Evolutionary conservation across 257 asterid species (phyloP).

Genomic region (Nicotiana benthamiana): DNA sequence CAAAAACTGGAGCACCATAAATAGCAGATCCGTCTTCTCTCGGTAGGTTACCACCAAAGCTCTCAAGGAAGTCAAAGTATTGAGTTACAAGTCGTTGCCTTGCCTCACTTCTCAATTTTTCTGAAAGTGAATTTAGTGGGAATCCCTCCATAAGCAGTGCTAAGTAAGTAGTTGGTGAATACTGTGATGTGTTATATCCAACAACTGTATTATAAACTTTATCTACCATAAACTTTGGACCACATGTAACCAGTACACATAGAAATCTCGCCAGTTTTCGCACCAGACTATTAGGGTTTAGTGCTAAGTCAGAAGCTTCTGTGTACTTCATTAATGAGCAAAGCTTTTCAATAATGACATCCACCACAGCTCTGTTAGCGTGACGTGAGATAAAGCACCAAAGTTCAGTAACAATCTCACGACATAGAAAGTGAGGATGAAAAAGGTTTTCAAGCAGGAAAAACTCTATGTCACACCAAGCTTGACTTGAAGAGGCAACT

Average conservation of each 20-base stretch:
- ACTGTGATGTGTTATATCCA: slow-evolving; percentile 34
- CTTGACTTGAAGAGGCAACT: slow-evolving; percentile 51
- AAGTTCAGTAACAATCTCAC: slow-evolving; percentile 73
- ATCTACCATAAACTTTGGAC: slow-evolving; percentile 59
- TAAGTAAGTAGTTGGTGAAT: slow-evolving; percentile 30
- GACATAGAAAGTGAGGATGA: slow-evolving; percentile 85
- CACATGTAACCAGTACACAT: slow-evolving; percentile 43
- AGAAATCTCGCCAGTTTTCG: slow-evolving; percentile 66
- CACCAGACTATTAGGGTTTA: slow-evolving; percentile 45
- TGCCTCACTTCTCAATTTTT: slow-evolving; percentile 51
- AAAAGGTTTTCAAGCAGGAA: slow-evolving; percentile 69
- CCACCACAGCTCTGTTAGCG: slow-evolving; percentile 46
- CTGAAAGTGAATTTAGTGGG: slow-evolving; percentile 65
- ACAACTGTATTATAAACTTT: slow-evolving; percentile 46
- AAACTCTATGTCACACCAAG: slow-evolving; percentile 62
- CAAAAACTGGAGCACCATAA: slow-evolving; percentile 75
- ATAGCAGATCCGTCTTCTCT: slow-evolving; percentile 29
- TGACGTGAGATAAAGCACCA: slow-evolving; percentile 85
- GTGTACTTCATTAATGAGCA: slow-evolving; percentile 47
- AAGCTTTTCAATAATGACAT: slow-evolving; percentile 45
- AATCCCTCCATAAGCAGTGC: slow-evolving; percentile 88
- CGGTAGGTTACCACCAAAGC: slow-evolving; percentile 30
- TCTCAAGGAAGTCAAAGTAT: slow-evolving; percentile 61
- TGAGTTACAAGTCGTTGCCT: slow-evolving; percentile 57
- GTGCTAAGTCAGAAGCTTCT: slow-evolving; percentile 39